Base-by-base conservation (phyloP, 2,329 filamentous ascomycete genomes). In the Ascochyta viciae-villosae region DNA sequence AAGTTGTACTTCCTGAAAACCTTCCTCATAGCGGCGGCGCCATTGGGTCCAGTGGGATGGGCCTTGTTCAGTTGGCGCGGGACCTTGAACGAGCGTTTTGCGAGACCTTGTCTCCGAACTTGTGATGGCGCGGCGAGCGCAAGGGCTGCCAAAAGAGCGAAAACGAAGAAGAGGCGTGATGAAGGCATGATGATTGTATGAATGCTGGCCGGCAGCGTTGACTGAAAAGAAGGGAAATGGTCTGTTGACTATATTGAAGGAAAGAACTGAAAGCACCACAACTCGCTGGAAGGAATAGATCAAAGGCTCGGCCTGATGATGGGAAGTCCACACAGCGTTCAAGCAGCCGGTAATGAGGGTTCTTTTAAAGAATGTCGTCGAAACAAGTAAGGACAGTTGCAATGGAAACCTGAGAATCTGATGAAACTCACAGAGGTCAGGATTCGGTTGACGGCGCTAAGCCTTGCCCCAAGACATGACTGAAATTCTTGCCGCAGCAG, bases 1-100 rank as follows among this genome's bases (percentile, higher is more conserved):
- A 72, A 82, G 59, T 84, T 82, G 74, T 83, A 92, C 73, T 93
- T 93, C 65, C 81, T 77, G 72, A 89, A 88, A 15, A 88, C 85
- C 75, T 85, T 89, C 46, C 83, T 76, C 63, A 93, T 80, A 46
- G 88, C 87, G 54, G 77, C 71, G 6, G 82, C 79, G n/a, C 88
- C 87, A 77, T 89, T 81, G 43, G 69, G 71, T 24, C 70, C 71
- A 47, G 70, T 71, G 22, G 80, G 78, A 69, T 86, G 86, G 52
- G 79, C 78, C n/a, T 77, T 77, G 64, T 86, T 87, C 47, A 79
- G 74, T 42, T 84, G 76, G 33, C 87, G 81, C 46, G 85, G 81
- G 31, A 90, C 81, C 70, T 82, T 85, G 77, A 89, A 90, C 7
- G 85, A 85, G 22, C 83, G 80, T 70, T 84, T 85, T 61, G 80